Evolutionary conservation across 2,329 filamentous ascomycete species (phyloP).

Genomic region (Lachnellula suecica): DNA sequence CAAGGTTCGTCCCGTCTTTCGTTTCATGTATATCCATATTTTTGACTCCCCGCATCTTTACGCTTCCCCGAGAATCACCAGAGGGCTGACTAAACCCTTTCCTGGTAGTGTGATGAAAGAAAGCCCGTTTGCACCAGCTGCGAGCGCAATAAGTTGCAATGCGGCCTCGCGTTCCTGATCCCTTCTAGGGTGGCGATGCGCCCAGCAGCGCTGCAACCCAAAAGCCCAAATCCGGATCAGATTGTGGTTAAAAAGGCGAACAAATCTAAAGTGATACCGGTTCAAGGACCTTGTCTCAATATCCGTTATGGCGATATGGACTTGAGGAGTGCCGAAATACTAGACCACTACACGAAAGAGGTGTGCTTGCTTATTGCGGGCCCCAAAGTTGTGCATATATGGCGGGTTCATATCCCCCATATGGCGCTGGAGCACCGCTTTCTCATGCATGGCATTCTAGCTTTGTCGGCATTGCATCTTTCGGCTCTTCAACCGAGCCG

Average conservation of each 20-base stretch:
- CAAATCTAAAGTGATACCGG: too few species aligned
- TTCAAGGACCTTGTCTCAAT: background rate
- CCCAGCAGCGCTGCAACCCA: background rate
- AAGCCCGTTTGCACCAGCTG: constrained; percentile 18
- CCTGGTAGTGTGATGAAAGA: constrained; percentile 19
- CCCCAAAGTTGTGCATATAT: constrained; percentile 2
- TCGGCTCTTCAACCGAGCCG: constrained; percentile 21
- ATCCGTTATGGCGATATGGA: background rate
- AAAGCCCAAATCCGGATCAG: background rate
- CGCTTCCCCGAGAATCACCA: background rate
- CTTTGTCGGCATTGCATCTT: constrained; percentile 24
- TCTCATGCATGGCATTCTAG: constrained; percentile 26
- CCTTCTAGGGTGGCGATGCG: background rate
- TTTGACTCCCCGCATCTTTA: too few species aligned
- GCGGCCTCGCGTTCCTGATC: constrained; percentile 13
- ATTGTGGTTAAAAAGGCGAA: too few species aligned
- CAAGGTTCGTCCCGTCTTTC: constrained; percentile 3
- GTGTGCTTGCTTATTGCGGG: constrained; percentile 3
- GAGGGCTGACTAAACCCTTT: background rate
- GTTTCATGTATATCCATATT: background rate
- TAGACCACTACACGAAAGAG: constrained; percentile 10
- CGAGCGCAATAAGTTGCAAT: constrained; percentile 8
- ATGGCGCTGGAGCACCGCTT: constrained; percentile 17
- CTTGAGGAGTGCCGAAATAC: background rate
- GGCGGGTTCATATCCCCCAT: constrained; percentile 12